Evolutionary conservation across 495 filamentous ascomycete species (phyloP).

Genomic region (Talaromyces liani): DNA sequence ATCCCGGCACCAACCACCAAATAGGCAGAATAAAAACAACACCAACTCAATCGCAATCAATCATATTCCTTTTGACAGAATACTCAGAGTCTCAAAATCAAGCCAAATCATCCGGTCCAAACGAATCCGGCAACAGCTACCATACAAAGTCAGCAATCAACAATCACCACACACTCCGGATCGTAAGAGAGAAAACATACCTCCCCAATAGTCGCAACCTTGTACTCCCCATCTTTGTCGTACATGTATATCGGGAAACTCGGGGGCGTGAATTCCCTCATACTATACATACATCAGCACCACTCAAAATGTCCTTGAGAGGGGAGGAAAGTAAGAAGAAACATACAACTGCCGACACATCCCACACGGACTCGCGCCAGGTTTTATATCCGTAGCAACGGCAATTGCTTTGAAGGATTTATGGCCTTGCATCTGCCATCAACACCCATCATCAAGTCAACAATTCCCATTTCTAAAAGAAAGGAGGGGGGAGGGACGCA

Average conservation of each 20-base stretch:
- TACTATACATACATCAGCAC: slow-evolving; percentile 35
- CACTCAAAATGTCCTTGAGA: neutral
- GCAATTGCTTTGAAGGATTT: slow-evolving; percentile 72
- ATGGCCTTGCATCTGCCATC: slow-evolving; percentile 37
- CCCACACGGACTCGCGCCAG: slow-evolving; percentile 66
- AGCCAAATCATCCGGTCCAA: slow-evolving; percentile 54
- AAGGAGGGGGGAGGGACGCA: slow-evolving; percentile 19
- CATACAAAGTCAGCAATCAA: slow-evolving; percentile 13
- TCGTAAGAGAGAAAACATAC: slow-evolving; percentile 35
- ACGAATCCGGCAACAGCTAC: slow-evolving; percentile 64
- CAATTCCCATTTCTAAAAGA: neutral
- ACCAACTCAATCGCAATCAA: neutral
- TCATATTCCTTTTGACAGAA: neutral
- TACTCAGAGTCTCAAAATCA: neutral
- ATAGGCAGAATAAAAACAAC: neutral
- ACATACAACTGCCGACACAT: slow-evolving; percentile 49
- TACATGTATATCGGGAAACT: slow-evolving; percentile 85
- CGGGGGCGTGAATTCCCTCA: slow-evolving; percentile 67
- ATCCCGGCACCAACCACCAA: neutral
- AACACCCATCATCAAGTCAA: slow-evolving; percentile 4
- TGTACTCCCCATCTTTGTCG: slow-evolving; percentile 60
- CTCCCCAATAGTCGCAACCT: slow-evolving; percentile 66
- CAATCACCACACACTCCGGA: slow-evolving; percentile 6
- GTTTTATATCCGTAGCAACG: slow-evolving; percentile 72
- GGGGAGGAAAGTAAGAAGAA: neutral